Percentiles rank a stretch among this genome's conserved stretches.
phyloP scores from a whole-genome alignment of 768 basidiomycete species.

The Leccinellum albellum region DNA sequence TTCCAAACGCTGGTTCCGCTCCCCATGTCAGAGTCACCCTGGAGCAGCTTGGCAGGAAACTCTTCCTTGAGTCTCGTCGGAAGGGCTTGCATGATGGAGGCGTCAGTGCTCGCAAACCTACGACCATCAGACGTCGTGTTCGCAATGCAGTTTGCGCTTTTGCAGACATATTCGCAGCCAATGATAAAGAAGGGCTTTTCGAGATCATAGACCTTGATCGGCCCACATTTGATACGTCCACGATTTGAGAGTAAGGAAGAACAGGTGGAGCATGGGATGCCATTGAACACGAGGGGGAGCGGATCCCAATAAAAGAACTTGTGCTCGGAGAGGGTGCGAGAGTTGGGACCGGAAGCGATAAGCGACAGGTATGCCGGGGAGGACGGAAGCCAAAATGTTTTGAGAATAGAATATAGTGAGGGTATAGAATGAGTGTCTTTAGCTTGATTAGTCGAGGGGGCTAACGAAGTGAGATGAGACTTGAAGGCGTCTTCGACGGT shows the following conservation, averaged over 20 bases:
- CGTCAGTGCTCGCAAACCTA: slow-evolving; percentile 68
- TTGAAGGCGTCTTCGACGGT: slow-evolving; percentile 76
- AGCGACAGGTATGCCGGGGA: slow-evolving; percentile 75
- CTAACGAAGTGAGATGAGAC: slow-evolving; percentile 65
- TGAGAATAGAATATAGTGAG: slow-evolving; percentile 69
- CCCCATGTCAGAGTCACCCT: slow-evolving; percentile 55
- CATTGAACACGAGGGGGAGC: slow-evolving; percentile 77
- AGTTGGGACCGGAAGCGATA: slow-evolving; percentile 64
- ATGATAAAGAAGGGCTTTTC: slow-evolving; percentile 80
- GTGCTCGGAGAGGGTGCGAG: slow-evolving; percentile 69
- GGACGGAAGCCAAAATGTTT: slow-evolving; percentile 81
- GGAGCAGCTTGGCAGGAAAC: slow-evolving; percentile 63
- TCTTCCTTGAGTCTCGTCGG: slow-evolving; percentile 68
- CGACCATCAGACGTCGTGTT: slow-evolving; percentile 50
- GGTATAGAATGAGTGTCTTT: slow-evolving; percentile 54
- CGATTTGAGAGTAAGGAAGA: slow-evolving; percentile 56
- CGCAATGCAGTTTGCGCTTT: slow-evolving; percentile 44
- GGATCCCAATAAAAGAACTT: slow-evolving; percentile 88
- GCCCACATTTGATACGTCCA: slow-evolving; percentile 70
- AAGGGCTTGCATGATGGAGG: slow-evolving; percentile 65
- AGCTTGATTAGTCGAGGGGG: slow-evolving; percentile 44
- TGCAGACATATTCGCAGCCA: slow-evolving; percentile 77
- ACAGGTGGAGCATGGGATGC: slow-evolving; percentile 71
- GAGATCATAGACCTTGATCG: slow-evolving; percentile 76
- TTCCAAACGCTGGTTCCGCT: slow-evolving; percentile 64